A percentile compares a stretch with the other conserved stretches of the same genome.
Conservation (phyloP, 805 yeast genomes). For the Metschnikowia koreensis region DNA sequence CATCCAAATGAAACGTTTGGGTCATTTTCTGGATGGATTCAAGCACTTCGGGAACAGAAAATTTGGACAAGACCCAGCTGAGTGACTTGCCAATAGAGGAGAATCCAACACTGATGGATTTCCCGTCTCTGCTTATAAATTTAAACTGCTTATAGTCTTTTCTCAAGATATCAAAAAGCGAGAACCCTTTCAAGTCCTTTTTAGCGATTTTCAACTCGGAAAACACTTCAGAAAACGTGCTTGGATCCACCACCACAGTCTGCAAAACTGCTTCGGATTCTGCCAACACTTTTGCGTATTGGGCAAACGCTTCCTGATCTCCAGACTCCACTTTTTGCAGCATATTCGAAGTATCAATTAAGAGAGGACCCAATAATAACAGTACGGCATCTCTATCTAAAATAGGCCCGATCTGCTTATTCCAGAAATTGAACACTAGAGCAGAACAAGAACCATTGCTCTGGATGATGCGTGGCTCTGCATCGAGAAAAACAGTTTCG, state of each 20-base stretch:
- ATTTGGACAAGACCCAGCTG: conserved; percentile 45
- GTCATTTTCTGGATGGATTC: conserved; percentile 22
- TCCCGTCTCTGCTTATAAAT: conserved; percentile 27
- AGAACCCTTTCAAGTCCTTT: conserved; percentile 62
- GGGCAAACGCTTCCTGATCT: conserved; percentile 49
- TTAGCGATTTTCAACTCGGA: conserved; percentile 47
- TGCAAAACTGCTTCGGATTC: not conserved
- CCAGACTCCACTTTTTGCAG: conserved; percentile 56
- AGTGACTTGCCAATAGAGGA: conserved; percentile 69
- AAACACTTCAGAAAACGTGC: conserved; percentile 18
- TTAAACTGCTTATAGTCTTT: conserved; percentile 83
- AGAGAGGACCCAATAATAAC: conserved; percentile 62
- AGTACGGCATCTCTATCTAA: conserved; percentile 35
- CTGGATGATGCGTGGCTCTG: conserved; percentile 59
- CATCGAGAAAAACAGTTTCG: conserved; percentile 47
- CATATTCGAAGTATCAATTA: conserved; percentile 75
- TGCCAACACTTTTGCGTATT: conserved; percentile 31
- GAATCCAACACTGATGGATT: conserved; percentile 56
- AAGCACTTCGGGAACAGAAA: conserved; percentile 22
- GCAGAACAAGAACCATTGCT: conserved; percentile 78
- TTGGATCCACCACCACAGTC: not conserved
- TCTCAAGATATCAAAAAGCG: conserved; percentile 58
- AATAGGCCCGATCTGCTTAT: conserved; percentile 19
- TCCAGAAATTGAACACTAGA: conserved; percentile 66
- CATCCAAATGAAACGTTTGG: conserved; percentile 25